A percentile compares a stretch with the other conserved stretches of the same genome.
These are phyloP conservation scores for Pythium rhizo-oryzae DNA, from an alignment of 352 stramenopile genomes.

Conservation along the genomic window DNA sequence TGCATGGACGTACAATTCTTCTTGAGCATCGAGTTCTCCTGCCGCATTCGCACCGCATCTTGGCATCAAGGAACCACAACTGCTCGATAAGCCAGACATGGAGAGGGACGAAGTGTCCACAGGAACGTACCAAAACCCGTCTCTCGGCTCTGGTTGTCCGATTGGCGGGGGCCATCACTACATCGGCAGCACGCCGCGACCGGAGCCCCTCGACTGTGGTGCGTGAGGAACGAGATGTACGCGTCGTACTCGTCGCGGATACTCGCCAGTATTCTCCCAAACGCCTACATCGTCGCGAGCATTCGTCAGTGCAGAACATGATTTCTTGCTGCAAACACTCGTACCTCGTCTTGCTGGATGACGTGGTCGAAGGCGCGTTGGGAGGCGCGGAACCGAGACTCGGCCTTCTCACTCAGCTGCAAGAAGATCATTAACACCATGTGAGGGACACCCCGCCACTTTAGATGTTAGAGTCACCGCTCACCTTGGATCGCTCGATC, in stretches of 20 bases:
- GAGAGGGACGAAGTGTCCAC: not conserved
- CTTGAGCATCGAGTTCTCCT: conserved; percentile 64
- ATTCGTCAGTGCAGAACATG: too few species aligned
- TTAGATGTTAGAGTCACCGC: not conserved
- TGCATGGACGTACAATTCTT: conserved; percentile 52
- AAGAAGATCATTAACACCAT: not conserved
- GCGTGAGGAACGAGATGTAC: conserved; percentile 42
- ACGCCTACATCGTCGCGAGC: too few species aligned
- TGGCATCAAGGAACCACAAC: not conserved
- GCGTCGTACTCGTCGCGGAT: conserved; percentile 69
- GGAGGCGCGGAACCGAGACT: conserved; percentile 52
- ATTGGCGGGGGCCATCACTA: conserved; percentile 5
- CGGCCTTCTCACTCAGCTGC: conserved; percentile 60
- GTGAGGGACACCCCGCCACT: not conserved
- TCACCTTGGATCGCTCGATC: conserved; percentile 65
- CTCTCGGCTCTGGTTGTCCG: conserved; percentile 27
- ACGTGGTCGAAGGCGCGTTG: conserved; percentile 53
- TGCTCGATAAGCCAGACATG: not conserved
- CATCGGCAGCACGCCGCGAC: not conserved
- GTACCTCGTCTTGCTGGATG: conserved; percentile 64
- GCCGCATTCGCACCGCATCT: conserved; percentile 51
- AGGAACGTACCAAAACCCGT: conserved; percentile 26
- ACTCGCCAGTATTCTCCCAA: conserved; percentile 47
- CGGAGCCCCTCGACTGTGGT: conserved; percentile 18
- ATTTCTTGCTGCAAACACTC: too few species aligned